Conservation (phyloP, 768 basidiomycete species). For the Tubosaeta sp. region DNA sequence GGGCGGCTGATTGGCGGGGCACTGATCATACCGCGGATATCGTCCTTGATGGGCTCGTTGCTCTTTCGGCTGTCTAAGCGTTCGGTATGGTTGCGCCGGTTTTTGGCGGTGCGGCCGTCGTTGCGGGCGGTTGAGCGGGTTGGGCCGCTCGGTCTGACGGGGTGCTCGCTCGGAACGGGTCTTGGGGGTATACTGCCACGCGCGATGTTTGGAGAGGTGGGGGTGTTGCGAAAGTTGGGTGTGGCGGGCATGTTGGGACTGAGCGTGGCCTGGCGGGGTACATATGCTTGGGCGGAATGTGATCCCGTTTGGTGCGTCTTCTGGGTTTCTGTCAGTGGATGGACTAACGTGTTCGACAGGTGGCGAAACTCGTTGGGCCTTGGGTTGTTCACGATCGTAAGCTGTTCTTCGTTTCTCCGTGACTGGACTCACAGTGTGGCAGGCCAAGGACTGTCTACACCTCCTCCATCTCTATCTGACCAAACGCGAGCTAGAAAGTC, state of each 20-base stretch:
- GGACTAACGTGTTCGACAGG: conserved; percentile 24
- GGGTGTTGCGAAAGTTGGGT: conserved; percentile 22
- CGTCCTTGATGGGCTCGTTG: conserved; percentile 59
- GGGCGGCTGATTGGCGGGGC: conserved; percentile 70
- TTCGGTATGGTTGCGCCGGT: conserved; percentile 25
- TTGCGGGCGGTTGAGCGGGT: conserved; percentile 8
- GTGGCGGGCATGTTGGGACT: conserved; percentile 36
- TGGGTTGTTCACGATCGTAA: conserved; percentile 62
- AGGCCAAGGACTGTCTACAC: conserved; percentile 68
- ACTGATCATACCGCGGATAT: conserved; percentile 61
- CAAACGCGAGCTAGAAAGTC: conserved; percentile 66
- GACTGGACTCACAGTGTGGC: neutral
- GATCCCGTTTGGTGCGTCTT: conserved; percentile 66
- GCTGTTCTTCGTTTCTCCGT: conserved; percentile 12
- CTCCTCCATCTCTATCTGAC: conserved; percentile 65
- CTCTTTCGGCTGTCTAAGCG: conserved; percentile 49
- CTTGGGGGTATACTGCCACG: conserved; percentile 1
- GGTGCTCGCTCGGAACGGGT: conserved; percentile 6
- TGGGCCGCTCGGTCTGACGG: conserved; percentile 14
- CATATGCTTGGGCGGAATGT: conserved; percentile 56
- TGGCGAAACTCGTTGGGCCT: conserved; percentile 70
- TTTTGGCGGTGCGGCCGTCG: conserved; percentile 21
- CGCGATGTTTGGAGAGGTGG: conserved; percentile 18
- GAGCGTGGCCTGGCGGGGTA: conserved; percentile 50
- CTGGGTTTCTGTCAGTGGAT: neutral